Evolutionary conservation across 352 stramenopile species (phyloP).

Genomic region (Phytopythium helicoides): DNA sequence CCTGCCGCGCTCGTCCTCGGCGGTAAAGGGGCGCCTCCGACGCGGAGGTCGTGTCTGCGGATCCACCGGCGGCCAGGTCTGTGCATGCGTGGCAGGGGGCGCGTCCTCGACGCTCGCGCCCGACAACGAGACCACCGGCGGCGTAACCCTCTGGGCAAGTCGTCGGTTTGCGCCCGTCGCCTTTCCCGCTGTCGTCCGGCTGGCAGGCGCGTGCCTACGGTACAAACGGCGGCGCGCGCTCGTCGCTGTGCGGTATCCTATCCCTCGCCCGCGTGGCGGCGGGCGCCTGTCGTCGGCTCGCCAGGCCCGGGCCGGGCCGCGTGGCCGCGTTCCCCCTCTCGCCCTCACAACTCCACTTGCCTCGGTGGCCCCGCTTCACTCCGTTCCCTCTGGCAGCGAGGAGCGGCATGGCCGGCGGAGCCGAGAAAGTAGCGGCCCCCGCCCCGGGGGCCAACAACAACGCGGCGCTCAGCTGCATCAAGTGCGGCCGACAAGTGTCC

Average conservation of each 20-base stretch:
- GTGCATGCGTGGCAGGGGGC: too few species aligned
- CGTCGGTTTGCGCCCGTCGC: too few species aligned
- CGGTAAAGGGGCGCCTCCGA: neutral
- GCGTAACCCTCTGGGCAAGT: too few species aligned
- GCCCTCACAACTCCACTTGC: constrained; percentile 49
- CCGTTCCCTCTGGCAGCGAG: constrained; percentile 4
- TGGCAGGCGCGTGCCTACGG: too few species aligned
- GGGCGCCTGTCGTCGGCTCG: neutral
- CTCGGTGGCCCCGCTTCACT: constrained; percentile 19
- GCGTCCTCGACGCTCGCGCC: too few species aligned
- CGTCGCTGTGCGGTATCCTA: too few species aligned
- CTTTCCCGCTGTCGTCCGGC: too few species aligned
- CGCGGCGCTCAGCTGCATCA: constrained; percentile 62
- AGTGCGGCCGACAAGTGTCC: constrained; percentile 72
- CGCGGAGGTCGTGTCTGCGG: too few species aligned
- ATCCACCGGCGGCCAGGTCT: too few species aligned
- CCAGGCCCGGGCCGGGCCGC: neutral
- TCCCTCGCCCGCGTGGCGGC: too few species aligned
- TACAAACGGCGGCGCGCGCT: too few species aligned
- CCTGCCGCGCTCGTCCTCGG: constrained; percentile 1
- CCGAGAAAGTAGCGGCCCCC: constrained; percentile 48
- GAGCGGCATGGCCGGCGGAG: constrained; percentile 57
- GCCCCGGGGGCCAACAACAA: constrained; percentile 27
- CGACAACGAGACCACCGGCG: neutral
- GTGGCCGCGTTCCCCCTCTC: neutral